Base-by-base conservation (phyloP, 2,329 filamentous ascomycete species). In the Lojkania enalia region DNA sequence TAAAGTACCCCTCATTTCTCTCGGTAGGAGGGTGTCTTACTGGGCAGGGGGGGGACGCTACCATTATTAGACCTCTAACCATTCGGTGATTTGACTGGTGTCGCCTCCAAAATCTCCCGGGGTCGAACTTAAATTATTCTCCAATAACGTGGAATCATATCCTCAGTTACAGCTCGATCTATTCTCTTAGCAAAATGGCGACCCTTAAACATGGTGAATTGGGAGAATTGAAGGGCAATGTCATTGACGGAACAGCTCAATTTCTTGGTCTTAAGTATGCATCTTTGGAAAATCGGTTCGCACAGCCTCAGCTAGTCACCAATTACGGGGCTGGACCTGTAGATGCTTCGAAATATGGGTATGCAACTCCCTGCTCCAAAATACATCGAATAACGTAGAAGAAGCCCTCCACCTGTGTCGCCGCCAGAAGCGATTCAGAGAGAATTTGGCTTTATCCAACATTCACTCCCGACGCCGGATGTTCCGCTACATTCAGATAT, bases 401-500 rank as follows among this genome's bases (percentile, higher is more conserved):
- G 4, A 5, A 64, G 57, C 5, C 57, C 57, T 33, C 55, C 55
- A 67, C 67, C 71, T 2, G 58, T 76, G 9, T 73, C 70, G 4
- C 66, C 66, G 16, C 59, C 67, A 0, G 60, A 65, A 13, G 75
- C 72, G 6, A 67, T 73, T 35, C 68, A 79, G 27, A 52, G 63
- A 2, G 79, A 81, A 44, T 71, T 75, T n/a, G 53, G 60, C 2
- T 71, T 77, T 44, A 72, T 81, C 13, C 78, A 81, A 42, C 69
- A 80, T 6, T 55, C 66, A 0, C 59, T 80, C 1, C 72, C 76
- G 4, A 13, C 60, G 3, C 65, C 29, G 38, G 57, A 64, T 12
- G 68, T 71, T 32, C 64, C 68, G 1, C 19, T 44, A 4, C 67
- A 72, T 39, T 79, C 74, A 9, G 77, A 78, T 16, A 51, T 71